Evolutionary conservation across 345 rosid species (phyloP).

Genomic region (Populus davidiana): DNA sequence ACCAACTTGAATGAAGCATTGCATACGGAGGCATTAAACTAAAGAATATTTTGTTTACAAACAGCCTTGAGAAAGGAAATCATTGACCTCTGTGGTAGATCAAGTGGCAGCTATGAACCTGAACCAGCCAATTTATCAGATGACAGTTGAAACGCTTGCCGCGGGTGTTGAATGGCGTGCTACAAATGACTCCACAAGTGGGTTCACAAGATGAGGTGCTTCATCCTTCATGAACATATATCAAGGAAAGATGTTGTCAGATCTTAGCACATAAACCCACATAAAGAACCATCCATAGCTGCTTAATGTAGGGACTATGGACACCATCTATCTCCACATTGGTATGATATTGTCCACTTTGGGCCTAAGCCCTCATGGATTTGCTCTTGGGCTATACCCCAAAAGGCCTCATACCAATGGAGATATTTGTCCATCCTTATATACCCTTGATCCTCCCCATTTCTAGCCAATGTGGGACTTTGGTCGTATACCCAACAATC

Average conservation of each 20-base stretch:
- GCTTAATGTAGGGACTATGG: no score
- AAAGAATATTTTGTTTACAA: not conserved
- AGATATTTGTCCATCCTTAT: no score
- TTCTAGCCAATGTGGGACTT: no score
- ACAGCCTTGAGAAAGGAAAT: not conserved
- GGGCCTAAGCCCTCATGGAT: no score
- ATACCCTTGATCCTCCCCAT: no score
- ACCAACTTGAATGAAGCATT: not conserved
- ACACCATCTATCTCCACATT: no score
- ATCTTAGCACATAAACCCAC: not conserved
- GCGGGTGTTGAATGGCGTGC: constrained; percentile 41
- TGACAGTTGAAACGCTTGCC: constrained; percentile 18
- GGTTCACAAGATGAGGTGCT: constrained; percentile 84
- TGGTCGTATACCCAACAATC: no score
- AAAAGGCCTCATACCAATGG: no score
- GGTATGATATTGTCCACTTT: no score
- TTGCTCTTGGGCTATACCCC: no score
- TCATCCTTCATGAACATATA: constrained; percentile 67
- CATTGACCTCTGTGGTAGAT: not conserved
- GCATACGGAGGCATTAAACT: not conserved
- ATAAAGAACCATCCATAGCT: not conserved
- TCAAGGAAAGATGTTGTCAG: not conserved
- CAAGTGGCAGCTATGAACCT: constrained; percentile 1
- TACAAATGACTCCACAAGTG: constrained; percentile 76
- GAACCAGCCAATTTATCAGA: constrained; percentile 16